phyloP scores from a whole-genome alignment of 257 asterid genomes.

The Penstemon davidsonii region DNA sequence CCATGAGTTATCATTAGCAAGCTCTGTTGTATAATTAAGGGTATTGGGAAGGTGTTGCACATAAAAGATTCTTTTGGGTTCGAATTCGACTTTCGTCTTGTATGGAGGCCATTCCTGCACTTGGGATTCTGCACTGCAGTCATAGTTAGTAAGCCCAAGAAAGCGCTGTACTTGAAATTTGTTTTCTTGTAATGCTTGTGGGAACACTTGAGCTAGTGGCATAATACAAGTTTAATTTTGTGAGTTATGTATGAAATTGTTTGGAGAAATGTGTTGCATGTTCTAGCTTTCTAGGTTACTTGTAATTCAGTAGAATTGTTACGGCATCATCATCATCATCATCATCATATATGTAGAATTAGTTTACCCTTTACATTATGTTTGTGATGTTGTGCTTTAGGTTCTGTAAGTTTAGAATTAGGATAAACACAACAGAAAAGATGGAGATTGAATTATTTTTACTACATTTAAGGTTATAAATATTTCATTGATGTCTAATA shows the following conservation, averaged over 20 bases:
- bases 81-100: slow-evolving; percentile 11
- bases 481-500: too few relatives aligned
- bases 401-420: slow-evolving; percentile 38
- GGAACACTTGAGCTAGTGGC: slow-evolving; percentile 32
- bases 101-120: slow-evolving; percentile 16
- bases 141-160: slow-evolving; percentile 18
- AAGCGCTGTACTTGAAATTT: slow-evolving; percentile 25
- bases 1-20: slow-evolving; percentile 79
- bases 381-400: slow-evolving; percentile 37
- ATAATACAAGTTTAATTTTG: slow-evolving; percentile 36
- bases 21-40: slow-evolving; percentile 41
- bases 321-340: slow-evolving; percentile 26
- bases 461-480: too few relatives aligned
- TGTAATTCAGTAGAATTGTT: slow-evolving; percentile 41
- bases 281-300: slow-evolving; percentile 37
- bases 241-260: slow-evolving; percentile 42
- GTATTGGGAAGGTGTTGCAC: slow-evolving; percentile 23
- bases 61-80: slow-evolving; percentile 26
- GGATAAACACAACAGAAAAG: slow-evolving; percentile 25
- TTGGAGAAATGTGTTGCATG: slow-evolving; percentile 28
- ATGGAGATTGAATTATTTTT: not conserved
- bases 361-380: slow-evolving; percentile 28
- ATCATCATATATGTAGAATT: slow-evolving; percentile 39
- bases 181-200: slow-evolving; percentile 31
- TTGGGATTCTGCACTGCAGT: slow-evolving; percentile 23